These are phyloP conservation scores for Emergomyces africanus DNA, from an alignment of 2,329 filamentous ascomycete species.

Conservation along the genomic window DNA sequence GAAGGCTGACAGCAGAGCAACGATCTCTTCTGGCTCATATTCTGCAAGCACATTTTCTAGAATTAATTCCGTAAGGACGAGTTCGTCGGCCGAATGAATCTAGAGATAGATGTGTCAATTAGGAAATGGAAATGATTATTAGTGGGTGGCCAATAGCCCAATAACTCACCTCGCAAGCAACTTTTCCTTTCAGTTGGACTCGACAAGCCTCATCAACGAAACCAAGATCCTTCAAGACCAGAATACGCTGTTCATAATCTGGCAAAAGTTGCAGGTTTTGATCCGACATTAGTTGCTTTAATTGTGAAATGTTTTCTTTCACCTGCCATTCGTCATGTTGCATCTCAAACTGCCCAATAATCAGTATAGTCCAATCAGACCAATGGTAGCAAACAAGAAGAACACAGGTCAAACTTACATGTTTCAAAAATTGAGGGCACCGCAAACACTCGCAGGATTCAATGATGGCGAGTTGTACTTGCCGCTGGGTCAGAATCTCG, in stretches of 20 bases:
- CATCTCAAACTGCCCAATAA: conserved; percentile 61
- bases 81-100: conserved; percentile 91
- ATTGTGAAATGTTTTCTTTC: conserved; percentile 77
- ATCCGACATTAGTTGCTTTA: conserved; percentile 83
- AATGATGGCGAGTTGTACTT: conserved; percentile 49
- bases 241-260: conserved; percentile 90
- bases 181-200: conserved; percentile 94
- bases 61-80: conserved; percentile 90
- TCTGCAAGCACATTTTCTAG: conserved; percentile 93
- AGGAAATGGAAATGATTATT: neutral
- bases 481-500: conserved; percentile 62
- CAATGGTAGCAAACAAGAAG: neutral
- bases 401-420: conserved; percentile 47
- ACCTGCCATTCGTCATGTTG: conserved; percentile 95
- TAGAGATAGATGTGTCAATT: conserved; percentile 14
- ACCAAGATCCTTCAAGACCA: conserved; percentile 77
- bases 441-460: conserved; percentile 51
- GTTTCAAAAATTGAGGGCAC: conserved; percentile 73
- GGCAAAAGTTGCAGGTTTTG: conserved; percentile 92
- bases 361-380: conserved; percentile 12
- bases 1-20: conserved; percentile 82
- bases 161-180: conserved; percentile 64
- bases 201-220: conserved; percentile 82
- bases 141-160: neutral
- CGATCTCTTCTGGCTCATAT: conserved; percentile 93